Evolutionary conservation across 208 protist species (phyloP).

Genomic region (Trypanosoma lewisi): DNA sequence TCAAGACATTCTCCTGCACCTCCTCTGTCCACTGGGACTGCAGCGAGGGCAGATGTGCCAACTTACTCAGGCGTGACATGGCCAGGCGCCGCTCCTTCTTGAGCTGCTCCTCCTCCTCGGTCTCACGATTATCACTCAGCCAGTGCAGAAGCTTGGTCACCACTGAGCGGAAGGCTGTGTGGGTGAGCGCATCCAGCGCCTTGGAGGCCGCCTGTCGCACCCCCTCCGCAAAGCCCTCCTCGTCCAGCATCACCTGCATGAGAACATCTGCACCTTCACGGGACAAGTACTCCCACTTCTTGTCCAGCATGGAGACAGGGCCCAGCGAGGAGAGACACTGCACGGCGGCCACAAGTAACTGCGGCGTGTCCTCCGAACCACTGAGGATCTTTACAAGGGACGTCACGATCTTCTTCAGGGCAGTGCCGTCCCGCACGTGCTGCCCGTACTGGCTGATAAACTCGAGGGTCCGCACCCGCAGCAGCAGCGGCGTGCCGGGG

Average conservation of each 20-base stretch:
- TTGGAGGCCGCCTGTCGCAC: constrained; percentile 66
- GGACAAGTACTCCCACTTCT: constrained; percentile 77
- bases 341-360: constrained; percentile 73
- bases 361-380: constrained; percentile 68
- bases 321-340: constrained; percentile 76
- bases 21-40: constrained; percentile 76
- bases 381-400: constrained; percentile 80
- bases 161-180: constrained; percentile 67
- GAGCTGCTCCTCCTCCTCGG: constrained; percentile 77
- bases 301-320: constrained; percentile 74
- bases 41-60: constrained; percentile 40
- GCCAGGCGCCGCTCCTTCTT: constrained; percentile 78
- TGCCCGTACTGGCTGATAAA: constrained; percentile 61
- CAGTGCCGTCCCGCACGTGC: constrained; percentile 62
- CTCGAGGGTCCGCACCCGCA: constrained; percentile 75
- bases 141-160: constrained; percentile 87
- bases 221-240: constrained; percentile 67
- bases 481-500: constrained; percentile 52
- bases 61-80: constrained; percentile 41
- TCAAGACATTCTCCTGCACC: constrained; percentile 60
- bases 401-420: constrained; percentile 72
- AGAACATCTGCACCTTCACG: constrained; percentile 86
- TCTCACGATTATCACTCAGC: constrained; percentile 82
- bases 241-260: constrained; percentile 85
- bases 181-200: constrained; percentile 69